Evolutionary conservation across 768 basidiomycete species (phyloP), one percentile per base, ranked within the genome.

Genomic region (Lactifluus subvellereus): DNA sequence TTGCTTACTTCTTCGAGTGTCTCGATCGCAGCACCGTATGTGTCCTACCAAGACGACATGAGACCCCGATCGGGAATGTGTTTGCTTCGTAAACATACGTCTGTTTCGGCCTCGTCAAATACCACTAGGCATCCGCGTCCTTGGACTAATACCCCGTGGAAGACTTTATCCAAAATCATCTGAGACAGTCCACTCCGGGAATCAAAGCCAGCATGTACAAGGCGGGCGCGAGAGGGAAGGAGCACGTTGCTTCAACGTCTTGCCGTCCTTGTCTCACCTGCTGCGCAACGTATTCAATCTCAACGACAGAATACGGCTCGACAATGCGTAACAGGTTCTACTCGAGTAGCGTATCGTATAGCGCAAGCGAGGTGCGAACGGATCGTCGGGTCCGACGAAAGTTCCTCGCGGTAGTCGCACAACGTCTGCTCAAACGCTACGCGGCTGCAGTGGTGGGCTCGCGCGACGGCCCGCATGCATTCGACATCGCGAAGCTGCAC

Each of bases 81-180:
- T 91, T 20, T 8, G n/a, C 20, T 49, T 38, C n/a, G 37, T 59
- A 55, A 47, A 81, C 90, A 60, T 69, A 93, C 93, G 75, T 97
- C 94, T 13, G 84, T 84, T 69, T 91, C 88, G 1, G 84, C 84
- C 73, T 92, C 80, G 61, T 97, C 91, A 65, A 90, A 98, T n/a
- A 98, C 85, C 55, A 97, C 77, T 54, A 98, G 76, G 70, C 94
- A 94, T 0, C 94, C 94, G 3, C 91, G 83, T 32, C 93, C 94
- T 73, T 98, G 96, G 72, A 98, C 96, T n/a, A 99, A 80, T 1
- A 99, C 94, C 6, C 96, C 96, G 65, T 92, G 84, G 66, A 98
- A 83, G 2, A 95, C 85, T 69, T 95, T 95, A 76, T 98, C 96
- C 42, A 98, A 78, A 65, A 98, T 99, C 96, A 99, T 98, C 72